phyloP scores from a whole-genome alignment of 148 eudicot genomes.

The Spergularia marina region DNA sequence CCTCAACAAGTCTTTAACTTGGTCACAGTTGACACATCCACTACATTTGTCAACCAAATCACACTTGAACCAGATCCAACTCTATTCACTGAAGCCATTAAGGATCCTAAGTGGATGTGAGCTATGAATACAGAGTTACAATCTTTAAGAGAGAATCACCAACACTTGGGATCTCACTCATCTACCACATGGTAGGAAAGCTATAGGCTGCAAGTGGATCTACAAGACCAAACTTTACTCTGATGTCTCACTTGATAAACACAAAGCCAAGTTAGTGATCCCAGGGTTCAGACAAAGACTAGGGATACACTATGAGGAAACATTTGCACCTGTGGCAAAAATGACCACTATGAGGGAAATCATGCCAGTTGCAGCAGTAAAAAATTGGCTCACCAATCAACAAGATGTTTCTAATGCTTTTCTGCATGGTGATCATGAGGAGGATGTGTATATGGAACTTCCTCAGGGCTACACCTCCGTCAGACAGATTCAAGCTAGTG shows the following conservation, averaged over 20 bases:
- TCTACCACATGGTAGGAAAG: background rate
- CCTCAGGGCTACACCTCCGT: too few relatives aligned
- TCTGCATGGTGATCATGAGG: too few relatives aligned
- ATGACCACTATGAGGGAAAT: too few relatives aligned
- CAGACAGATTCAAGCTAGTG: too few relatives aligned
- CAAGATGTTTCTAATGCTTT: too few relatives aligned
- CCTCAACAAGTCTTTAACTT: too few relatives aligned
- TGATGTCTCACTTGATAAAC: background rate
- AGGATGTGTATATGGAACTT: too few relatives aligned
- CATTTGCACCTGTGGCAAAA: background rate
- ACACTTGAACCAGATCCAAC: rapidly evolving
- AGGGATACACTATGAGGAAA: background rate
- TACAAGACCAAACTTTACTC: background rate
- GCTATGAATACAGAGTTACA: background rate
- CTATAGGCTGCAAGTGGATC: background rate
- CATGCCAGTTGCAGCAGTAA: too few relatives aligned
- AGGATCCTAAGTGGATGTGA: background rate
- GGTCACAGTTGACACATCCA: background rate
- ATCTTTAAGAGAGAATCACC: background rate
- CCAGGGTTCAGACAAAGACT: background rate
- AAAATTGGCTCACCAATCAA: too few relatives aligned
- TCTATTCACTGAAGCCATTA: background rate
- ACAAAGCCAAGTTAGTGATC: background rate
- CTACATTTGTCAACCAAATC: background rate
- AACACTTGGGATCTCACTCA: background rate